Percentiles rank a stretch among this genome's conserved stretches.
Evolutionary conservation across 2,329 filamentous ascomycete species (phyloP).

Genomic region (Colletotrichum brevisporum): DNA sequence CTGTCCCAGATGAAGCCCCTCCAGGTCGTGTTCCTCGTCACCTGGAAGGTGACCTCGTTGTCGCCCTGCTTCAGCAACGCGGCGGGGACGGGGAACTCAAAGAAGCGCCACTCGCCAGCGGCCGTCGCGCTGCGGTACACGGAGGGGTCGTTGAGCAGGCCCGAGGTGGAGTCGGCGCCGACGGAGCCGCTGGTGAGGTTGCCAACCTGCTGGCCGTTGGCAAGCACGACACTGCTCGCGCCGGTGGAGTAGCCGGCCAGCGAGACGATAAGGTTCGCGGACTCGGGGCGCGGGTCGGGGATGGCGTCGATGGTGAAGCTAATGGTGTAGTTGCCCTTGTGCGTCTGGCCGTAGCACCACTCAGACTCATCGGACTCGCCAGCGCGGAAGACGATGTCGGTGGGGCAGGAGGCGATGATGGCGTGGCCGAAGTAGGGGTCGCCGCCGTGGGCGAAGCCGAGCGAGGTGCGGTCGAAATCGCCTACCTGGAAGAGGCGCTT

Average conservation of each 20-base stretch:
- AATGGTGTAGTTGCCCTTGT: conserved; percentile 53
- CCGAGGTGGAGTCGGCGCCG: conserved; percentile 27
- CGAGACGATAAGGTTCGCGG: conserved; percentile 57
- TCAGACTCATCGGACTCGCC: conserved; percentile 55
- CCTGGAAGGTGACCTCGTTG: conserved; percentile 47
- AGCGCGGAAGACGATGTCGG: conserved; percentile 59
- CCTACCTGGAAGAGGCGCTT: conserved; percentile 60
- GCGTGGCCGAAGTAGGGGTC: conserved; percentile 57
- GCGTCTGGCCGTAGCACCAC: conserved; percentile 65
- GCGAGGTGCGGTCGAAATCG: conserved; percentile 37
- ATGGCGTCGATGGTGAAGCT: conserved; percentile 44
- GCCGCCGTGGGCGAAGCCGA: conserved; percentile 33
- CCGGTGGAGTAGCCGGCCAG: conserved; percentile 61
- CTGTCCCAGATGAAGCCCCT: conserved; percentile 48
- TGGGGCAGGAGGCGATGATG: conserved; percentile 59
- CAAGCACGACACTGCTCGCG: conserved; percentile 54
- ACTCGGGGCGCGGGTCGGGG: conserved; percentile 39
- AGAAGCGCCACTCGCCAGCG: conserved; percentile 62
- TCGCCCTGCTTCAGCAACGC: conserved; percentile 41
- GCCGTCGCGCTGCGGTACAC: conserved; percentile 62
- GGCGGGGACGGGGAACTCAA: conserved; percentile 53
- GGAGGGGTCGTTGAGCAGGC: conserved; percentile 58
- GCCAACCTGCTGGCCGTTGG: conserved; percentile 56
- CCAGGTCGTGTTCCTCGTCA: conserved; percentile 47
- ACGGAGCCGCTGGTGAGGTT: conserved; percentile 54